phyloP scores from a whole-genome alignment of 108 stramenopile genomes.

The Nitzschia sp. region DNA sequence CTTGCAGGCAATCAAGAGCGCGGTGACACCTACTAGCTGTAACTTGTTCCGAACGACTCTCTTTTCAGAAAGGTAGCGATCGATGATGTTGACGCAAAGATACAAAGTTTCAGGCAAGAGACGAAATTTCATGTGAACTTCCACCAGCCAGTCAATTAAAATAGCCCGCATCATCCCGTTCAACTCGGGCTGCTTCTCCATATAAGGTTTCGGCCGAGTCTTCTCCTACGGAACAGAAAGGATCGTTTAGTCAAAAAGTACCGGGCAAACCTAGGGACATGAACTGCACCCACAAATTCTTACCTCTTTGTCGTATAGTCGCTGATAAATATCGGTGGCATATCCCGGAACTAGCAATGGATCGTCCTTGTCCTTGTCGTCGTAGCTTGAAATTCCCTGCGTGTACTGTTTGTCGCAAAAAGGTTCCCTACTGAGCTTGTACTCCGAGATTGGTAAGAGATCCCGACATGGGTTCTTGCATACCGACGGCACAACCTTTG shows the following conservation, averaged over 20 bases:
- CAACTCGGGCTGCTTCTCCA: constrained; percentile 85
- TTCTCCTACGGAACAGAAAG: constrained; percentile 13
- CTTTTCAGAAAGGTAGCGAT: constrained; percentile 86
- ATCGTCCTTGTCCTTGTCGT: constrained; percentile 31
- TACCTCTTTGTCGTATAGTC: constrained; percentile 74
- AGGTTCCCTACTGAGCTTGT: constrained; percentile 20
- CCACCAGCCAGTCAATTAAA: constrained; percentile 98
- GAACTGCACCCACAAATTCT: constrained; percentile 26
- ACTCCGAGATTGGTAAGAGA: constrained; percentile 1
- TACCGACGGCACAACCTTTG: neutral
- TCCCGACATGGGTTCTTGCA: constrained; percentile 12
- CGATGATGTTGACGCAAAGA: constrained; percentile 97
- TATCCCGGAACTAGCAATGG: constrained; percentile 52
- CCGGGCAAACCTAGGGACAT: neutral
- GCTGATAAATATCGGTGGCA: constrained; percentile 85
- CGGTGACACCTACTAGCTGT: constrained; percentile 98
- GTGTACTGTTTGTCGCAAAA: constrained; percentile 43
- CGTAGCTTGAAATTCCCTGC: constrained; percentile 34
- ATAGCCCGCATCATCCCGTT: constrained; percentile 96
- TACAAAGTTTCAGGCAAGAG: constrained; percentile 97
- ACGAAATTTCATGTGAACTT: constrained; percentile 98
- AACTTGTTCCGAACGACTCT: constrained; percentile 80
- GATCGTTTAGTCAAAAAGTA: no score
- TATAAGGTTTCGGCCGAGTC: constrained; percentile 56
- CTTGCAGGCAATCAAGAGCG: constrained; percentile 96